A percentile compares a stretch with the other conserved stretches of the same genome.
Evolutionary conservation across 768 basidiomycete species (phyloP).

Genomic region (Crassisporium funariophilum): DNA sequence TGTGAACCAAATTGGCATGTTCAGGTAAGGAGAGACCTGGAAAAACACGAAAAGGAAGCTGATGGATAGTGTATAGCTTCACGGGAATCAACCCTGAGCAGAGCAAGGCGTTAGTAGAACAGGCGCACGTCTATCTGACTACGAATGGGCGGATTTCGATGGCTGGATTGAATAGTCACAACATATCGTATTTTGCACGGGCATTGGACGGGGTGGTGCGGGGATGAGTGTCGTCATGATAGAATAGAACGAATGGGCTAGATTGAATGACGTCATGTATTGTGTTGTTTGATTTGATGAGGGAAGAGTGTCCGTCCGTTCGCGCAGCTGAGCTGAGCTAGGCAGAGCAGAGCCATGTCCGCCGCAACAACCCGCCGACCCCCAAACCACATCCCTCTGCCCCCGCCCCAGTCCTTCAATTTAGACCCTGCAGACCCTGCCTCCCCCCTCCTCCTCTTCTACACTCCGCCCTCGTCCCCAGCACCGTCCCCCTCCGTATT

Average conservation of each 20-base stretch:
- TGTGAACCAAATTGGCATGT: constrained; percentile 95
- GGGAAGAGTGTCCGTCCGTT: constrained; percentile 12
- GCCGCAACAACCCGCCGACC: constrained; percentile 9
- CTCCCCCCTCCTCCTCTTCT: constrained; percentile 37
- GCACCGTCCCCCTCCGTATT: constrained; percentile 28
- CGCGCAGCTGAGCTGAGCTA: constrained; percentile 5
- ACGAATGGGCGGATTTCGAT: constrained; percentile 90
- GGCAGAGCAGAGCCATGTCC: constrained; percentile 5
- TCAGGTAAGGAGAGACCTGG: constrained; percentile 62
- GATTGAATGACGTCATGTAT: constrained; percentile 40
- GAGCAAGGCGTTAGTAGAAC: constrained; percentile 65
- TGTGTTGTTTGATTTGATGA: constrained; percentile 25
- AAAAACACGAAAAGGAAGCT: not conserved
- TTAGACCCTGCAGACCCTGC: constrained; percentile 35
- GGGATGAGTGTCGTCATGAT: constrained; percentile 30
- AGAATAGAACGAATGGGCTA: constrained; percentile 14
- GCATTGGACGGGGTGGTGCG: constrained; percentile 68
- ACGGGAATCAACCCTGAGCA: constrained; percentile 76
- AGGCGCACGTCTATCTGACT: constrained; percentile 85
- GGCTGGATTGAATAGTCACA: constrained; percentile 85
- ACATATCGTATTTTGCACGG: constrained; percentile 76
- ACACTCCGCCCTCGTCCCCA: constrained; percentile 33
- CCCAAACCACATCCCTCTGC: constrained; percentile 36
- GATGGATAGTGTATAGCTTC: constrained; percentile 52
- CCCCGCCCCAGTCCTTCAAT: constrained; percentile 39